Percentiles rank a stretch among this genome's conserved stretches.
These are phyloP conservation scores for Fraxinus sp. DNA, from an alignment of 305 asterid genomes.

Conservation along the genomic window DNA sequence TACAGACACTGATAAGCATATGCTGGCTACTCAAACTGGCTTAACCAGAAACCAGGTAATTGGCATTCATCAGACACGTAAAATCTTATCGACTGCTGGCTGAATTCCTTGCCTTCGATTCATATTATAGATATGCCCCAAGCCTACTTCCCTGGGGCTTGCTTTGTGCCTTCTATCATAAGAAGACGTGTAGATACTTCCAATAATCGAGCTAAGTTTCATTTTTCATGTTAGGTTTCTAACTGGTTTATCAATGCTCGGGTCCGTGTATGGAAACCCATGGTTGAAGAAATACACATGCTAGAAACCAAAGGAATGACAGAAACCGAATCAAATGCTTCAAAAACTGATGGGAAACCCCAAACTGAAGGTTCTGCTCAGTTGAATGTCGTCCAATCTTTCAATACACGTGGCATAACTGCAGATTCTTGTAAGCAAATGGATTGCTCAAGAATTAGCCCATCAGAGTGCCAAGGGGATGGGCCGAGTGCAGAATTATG, in stretches of 20 bases:
- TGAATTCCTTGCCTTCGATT: slow-evolving; percentile 31
- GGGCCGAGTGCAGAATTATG: slow-evolving; percentile 25
- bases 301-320: slow-evolving; percentile 56
- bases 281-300: slow-evolving; percentile 86
- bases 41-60: slow-evolving; percentile 74
- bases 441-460: slow-evolving; percentile 1
- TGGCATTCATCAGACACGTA: not conserved
- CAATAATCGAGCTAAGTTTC: slow-evolving; percentile 9
- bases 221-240: slow-evolving; percentile 50
- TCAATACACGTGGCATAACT: slow-evolving; percentile 27
- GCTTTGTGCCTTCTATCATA: not conserved
- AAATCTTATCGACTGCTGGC: not conserved
- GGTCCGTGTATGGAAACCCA: slow-evolving; percentile 86
- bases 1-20: slow-evolving; percentile 78
- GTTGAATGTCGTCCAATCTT: slow-evolving; percentile 23
- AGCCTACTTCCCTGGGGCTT: not conserved
- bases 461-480: slow-evolving; percentile 18
- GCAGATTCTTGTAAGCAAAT: slow-evolving; percentile 16
- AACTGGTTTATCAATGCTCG: slow-evolving; percentile 90
- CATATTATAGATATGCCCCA: slow-evolving; percentile 11
- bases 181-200: slow-evolving; percentile 25
- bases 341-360: slow-evolving; percentile 23
- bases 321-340: slow-evolving; percentile 19
- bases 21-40: slow-evolving; percentile 88
- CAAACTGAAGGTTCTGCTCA: slow-evolving; percentile 18